Conservation (phyloP, 139 green algal species). For the Picochlorum sp. region DNA sequence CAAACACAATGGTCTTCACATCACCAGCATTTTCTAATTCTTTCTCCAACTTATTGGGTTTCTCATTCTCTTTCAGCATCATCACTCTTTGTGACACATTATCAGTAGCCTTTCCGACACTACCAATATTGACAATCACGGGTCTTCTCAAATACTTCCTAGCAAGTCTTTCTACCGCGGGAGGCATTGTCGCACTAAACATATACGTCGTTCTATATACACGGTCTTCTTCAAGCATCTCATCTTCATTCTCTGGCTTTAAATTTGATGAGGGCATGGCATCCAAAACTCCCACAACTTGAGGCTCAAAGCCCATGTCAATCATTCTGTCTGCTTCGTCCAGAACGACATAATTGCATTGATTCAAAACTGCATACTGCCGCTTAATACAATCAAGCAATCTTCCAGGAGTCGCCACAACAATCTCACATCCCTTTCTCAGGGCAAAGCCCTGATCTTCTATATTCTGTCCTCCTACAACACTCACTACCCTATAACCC, state of each 20-base stretch:
- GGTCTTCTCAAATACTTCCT: slow-evolving; percentile 75
- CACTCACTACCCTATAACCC: slow-evolving; percentile 63
- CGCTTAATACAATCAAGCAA: slow-evolving; percentile 93
- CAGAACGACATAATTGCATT: slow-evolving; percentile 99
- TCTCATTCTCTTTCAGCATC: slow-evolving; percentile 74
- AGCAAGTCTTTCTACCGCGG: slow-evolving; percentile 82
- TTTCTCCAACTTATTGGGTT: slow-evolving; percentile 50
- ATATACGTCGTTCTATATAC: slow-evolving; percentile 98
- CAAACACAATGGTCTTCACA: slow-evolving; percentile 90
- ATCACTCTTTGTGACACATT: slow-evolving; percentile 85
- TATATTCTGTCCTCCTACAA: slow-evolving; percentile 94
- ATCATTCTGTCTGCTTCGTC: slow-evolving; percentile 99
- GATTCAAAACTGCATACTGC: slow-evolving; percentile 91
- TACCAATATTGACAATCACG: slow-evolving; percentile 85
- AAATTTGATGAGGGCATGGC: slow-evolving; percentile 85
- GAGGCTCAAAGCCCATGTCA: slow-evolving; percentile 97
- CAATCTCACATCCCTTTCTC: slow-evolving; percentile 85
- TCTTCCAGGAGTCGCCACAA: slow-evolving; percentile 95
- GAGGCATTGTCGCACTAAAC: slow-evolving; percentile 96
- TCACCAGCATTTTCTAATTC: slow-evolving; percentile 40
- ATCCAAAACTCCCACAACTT: slow-evolving; percentile 85
- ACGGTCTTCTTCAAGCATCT: slow-evolving; percentile 40
- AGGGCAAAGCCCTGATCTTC: slow-evolving; percentile 90
- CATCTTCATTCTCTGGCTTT: slow-evolving; percentile 81
- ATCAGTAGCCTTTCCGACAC: slow-evolving; percentile 71